Evolutionary conservation across 2,329 filamentous ascomycete genomes (phyloP).

Genomic region (Truncatella angustata): DNA sequence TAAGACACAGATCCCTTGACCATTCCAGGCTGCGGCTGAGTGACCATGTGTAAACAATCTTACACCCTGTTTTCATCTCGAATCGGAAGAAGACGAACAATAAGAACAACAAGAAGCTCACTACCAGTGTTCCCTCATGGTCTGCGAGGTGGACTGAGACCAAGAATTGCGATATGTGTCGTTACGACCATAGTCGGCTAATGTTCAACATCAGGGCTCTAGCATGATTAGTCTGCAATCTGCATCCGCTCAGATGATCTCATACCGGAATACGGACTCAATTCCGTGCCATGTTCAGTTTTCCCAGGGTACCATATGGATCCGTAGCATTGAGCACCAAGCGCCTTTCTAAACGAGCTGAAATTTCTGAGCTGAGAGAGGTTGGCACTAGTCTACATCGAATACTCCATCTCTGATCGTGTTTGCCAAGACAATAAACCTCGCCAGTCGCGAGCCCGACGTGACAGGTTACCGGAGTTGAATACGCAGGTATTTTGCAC

Average conservation of each 20-base stretch:
- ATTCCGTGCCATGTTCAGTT: background rate
- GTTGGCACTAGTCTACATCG: conserved; percentile 8
- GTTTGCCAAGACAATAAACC: conserved; percentile 9
- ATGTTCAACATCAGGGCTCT: background rate
- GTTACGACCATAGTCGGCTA: background rate
- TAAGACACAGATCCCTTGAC: background rate
- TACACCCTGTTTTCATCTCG: background rate
- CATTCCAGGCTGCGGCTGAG: conserved; percentile 4
- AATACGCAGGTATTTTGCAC: background rate
- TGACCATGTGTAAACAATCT: conserved; percentile 2
- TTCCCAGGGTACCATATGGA: background rate
- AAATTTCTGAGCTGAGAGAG: conserved; percentile 4
- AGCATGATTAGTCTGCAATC: background rate
- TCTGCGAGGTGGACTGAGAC: background rate
- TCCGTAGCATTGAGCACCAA: no score
- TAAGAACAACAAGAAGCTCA: no score
- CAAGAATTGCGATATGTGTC: background rate
- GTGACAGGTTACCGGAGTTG: background rate
- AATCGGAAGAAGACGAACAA: background rate
- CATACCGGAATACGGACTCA: background rate
- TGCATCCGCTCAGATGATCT: background rate
- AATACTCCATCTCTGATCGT: conserved; percentile 8
- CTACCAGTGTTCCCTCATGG: background rate
- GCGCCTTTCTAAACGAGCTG: background rate
- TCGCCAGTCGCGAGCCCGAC: background rate